These are phyloP conservation scores for Ziziphus jujuba DNA, from an alignment of 306 rosid genomes.

Conservation along the genomic window DNA sequence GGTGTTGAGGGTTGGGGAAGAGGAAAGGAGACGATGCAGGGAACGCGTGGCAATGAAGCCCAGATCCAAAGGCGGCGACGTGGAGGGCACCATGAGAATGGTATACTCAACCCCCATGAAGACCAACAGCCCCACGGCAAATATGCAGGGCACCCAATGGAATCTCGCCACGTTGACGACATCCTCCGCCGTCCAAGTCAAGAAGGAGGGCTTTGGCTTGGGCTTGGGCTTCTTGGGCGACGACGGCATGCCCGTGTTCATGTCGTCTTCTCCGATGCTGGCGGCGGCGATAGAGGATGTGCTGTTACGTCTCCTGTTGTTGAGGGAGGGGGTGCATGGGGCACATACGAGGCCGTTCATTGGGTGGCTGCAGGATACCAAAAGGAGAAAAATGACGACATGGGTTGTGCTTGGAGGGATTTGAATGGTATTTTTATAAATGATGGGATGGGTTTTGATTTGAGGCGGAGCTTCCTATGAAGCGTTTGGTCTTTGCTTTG, in stretches of 20 bases:
- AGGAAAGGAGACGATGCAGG: slow-evolving; percentile 59
- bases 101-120: slow-evolving; percentile 98
- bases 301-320: no score
- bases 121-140: slow-evolving; percentile 61
- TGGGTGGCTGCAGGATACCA: neutral
- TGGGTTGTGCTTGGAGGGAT: no score
- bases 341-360: slow-evolving; percentile 43
- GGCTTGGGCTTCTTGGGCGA: slow-evolving; percentile 7
- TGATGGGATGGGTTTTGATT: no score
- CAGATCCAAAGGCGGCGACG: slow-evolving; percentile 81
- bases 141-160: slow-evolving; percentile 83
- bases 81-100: slow-evolving; percentile 79
- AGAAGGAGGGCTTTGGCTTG: slow-evolving; percentile 33
- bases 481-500: no score
- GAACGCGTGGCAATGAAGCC: slow-evolving; percentile 72
- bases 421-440: no score
- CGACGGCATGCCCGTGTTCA: neutral
- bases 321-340: slow-evolving; percentile 17
- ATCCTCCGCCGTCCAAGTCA: slow-evolving; percentile 70
- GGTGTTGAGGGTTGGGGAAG: slow-evolving; percentile 67
- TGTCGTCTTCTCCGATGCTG: neutral
- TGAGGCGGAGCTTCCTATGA: slow-evolving; percentile 3
- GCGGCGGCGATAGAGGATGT: no score
- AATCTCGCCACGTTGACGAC: slow-evolving; percentile 54
- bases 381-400: neutral